A percentile compares a stretch with the other conserved stretches of the same genome.
These are phyloP conservation scores for Tulasnella sp. DNA, from an alignment of 768 basidiomycete species.

Conservation along the genomic window DNA sequence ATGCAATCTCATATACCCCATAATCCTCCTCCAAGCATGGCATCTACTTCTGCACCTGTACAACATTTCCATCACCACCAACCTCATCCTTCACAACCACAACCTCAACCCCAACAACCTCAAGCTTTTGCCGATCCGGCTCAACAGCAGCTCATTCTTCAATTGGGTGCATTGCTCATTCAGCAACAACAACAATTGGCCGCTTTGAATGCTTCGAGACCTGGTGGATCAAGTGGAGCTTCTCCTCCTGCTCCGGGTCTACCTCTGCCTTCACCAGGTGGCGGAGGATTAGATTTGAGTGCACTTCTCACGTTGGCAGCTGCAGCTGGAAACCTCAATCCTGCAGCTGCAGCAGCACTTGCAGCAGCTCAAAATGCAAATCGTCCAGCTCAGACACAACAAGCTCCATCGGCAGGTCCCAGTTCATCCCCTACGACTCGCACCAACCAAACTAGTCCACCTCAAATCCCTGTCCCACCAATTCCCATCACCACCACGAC, in stretches of 20 bases:
- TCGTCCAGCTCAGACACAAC: no score
- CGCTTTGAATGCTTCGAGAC: background rate
- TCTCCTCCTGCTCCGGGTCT: background rate
- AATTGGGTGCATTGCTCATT: conserved; percentile 4
- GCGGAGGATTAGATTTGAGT: background rate
- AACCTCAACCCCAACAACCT: no score
- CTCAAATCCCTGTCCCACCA: no score
- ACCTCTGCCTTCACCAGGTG: background rate
- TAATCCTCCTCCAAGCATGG: background rate
- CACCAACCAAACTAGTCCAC: no score
- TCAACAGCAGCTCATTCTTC: background rate
- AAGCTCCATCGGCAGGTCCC: no score
- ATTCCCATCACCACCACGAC: no score
- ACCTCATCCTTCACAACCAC: no score
- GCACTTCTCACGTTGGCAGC: background rate
- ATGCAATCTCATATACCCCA: background rate
- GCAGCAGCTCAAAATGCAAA: no score
- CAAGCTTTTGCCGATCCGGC: conserved; percentile 7
- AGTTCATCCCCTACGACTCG: no score
- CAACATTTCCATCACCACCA: background rate
- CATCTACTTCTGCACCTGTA: background rate
- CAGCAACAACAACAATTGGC: conserved; percentile 11
- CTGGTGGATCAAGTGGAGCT: background rate
- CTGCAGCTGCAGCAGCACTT: no score
- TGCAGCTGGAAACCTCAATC: no score